A percentile compares a stretch with the other conserved stretches of the same genome.
Evolutionary conservation across 2,329 filamentous ascomycete genomes (phyloP).

Genomic region (Botrytis galanthina): DNA sequence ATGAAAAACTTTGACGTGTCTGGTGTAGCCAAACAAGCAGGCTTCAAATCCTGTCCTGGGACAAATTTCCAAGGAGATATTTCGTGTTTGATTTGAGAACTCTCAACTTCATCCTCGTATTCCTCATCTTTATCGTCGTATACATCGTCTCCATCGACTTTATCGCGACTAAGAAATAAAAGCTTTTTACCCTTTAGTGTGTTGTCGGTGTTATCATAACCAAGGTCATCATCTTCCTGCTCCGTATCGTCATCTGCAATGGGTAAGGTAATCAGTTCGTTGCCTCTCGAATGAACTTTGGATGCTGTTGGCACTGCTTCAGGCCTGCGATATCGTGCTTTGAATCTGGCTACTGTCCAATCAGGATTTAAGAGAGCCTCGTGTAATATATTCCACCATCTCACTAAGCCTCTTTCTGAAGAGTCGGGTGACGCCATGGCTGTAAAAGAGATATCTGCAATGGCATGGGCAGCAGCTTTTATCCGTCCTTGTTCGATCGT

Average conservation of each 20-base stretch:
- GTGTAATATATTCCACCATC: slow-evolving; percentile 4
- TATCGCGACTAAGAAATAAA: neutral
- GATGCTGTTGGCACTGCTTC: no score
- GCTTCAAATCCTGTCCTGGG: slow-evolving; percentile 11
- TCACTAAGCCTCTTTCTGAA: neutral
- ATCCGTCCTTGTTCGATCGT: neutral
- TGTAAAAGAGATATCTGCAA: neutral
- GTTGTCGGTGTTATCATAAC: neutral
- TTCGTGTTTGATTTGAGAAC: neutral
- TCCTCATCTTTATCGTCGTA: neutral
- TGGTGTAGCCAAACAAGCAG: neutral
- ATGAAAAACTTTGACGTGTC: slow-evolving; percentile 25
- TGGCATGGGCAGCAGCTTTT: neutral
- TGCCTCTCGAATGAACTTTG: neutral
- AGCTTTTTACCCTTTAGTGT: neutral
- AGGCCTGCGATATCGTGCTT: neutral
- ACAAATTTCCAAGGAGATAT: slow-evolving; percentile 21
- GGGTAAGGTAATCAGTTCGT: neutral
- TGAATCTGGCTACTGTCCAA: neutral
- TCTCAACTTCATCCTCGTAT: neutral
- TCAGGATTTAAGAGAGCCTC: neutral
- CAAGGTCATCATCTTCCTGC: neutral
- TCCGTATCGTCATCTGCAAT: neutral
- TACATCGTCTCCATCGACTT: neutral
- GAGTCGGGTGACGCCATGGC: neutral